Evolutionary conservation across 306 rosid species (phyloP), one percentile per base, ranked within the genome.

Genomic region (Lathyrus oleraceus): DNA sequence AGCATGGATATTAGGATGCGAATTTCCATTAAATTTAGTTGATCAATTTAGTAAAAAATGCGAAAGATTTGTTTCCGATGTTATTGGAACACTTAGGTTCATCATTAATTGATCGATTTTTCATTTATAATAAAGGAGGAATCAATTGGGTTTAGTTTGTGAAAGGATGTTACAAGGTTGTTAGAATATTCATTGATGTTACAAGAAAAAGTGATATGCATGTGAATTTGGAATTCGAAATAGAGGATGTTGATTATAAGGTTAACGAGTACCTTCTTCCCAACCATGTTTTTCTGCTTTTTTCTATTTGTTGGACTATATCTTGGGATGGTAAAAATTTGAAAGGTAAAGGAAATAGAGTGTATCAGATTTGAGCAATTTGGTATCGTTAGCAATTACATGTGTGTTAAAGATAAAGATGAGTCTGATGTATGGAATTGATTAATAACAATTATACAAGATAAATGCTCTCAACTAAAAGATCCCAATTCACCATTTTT

Each of bases 251-350:
- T 68, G 94, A 87, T 61, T 78, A 86, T 54, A 90, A 90, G 83
- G 77, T 90, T 6, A 84, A 67, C 1, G 97, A 97, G 5, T 78
- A 67, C 53, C 76, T 93, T 78, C 65, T 64, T 73, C 86, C 98
- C 0, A 43, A 21, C 3, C 80, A 93, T 16, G 91, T 90, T 59
- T 65, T 76, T 30, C 38, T 85, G 79, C 88, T 93, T 72, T 83
- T 93, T 65, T 81, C 82, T 65, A 67, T 84, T 76, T 93, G 94
- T 81, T 93, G 97, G 98, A 78, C 54, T 78, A 79, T 90, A 88
- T 75, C 71, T 5, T 90, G 88, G 93, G 78, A 75, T 78, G 61
- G 70, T 76, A 76, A 85, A 58, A 77, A 63, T 67, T 76, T 8
- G 74, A 83, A 64, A 9, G 70, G 69, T 70, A 81, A 78, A 44